Evolutionary conservation across 495 filamentous ascomycete genomes (phyloP).

Genomic region (Penicillium atrosanguineum): DNA sequence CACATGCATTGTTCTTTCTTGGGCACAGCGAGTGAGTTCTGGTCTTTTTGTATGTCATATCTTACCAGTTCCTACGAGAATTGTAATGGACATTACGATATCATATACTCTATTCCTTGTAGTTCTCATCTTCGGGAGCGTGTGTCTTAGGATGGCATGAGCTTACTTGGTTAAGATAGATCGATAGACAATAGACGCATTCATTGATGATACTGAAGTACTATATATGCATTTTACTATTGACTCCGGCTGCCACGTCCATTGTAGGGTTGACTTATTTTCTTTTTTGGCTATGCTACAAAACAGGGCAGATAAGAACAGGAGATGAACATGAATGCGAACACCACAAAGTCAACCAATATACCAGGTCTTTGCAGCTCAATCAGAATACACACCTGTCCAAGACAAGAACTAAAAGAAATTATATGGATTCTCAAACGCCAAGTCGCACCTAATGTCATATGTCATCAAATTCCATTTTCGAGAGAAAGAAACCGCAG

Average conservation of each 20-base stretch:
- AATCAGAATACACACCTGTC: background rate
- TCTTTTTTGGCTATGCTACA: background rate
- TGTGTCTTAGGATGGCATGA: background rate
- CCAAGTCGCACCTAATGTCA: constrained; percentile 4
- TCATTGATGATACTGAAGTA: background rate
- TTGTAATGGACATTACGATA: constrained; percentile 23
- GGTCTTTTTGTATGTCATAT: constrained; percentile 30
- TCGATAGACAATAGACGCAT: background rate
- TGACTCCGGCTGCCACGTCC: no score
- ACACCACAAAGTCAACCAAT: no score
- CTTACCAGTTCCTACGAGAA: constrained; percentile 15
- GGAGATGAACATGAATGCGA: background rate
- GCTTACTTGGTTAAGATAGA: background rate
- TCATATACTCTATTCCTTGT: constrained; percentile 1
- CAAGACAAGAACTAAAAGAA: background rate
- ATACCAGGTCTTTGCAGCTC: background rate
- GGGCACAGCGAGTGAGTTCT: constrained; percentile 40
- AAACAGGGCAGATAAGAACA: background rate
- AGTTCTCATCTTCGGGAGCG: no score
- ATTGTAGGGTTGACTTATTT: background rate
- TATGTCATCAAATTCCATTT: constrained; percentile 14
- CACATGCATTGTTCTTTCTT: constrained; percentile 30
- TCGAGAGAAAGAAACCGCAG: background rate
- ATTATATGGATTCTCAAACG: background rate
- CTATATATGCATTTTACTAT: background rate